Evolutionary conservation across 1,139 yeast species (phyloP), one percentile per base, ranked within the genome.

Genomic region (Debaryomyces udenii): DNA sequence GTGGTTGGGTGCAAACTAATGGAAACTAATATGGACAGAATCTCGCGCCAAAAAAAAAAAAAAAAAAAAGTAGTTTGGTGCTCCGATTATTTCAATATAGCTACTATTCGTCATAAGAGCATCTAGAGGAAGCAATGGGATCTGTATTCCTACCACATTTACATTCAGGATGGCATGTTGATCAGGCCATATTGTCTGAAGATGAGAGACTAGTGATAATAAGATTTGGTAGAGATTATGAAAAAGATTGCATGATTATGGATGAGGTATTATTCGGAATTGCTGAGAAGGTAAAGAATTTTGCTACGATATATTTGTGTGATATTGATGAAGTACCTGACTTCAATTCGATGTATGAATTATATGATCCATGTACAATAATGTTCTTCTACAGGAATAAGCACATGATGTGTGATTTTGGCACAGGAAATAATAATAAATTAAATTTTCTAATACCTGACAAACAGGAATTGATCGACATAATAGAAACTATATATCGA

Each of bases 331-430:
- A 83, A 52, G 99, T 94, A 1, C 86, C 93, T 0, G 99, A 91
- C 53, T 93, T 93, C 65, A 91, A 90, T 61, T 76, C 69, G 55
- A 90, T 93, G 94, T 93, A 93, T 62, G 98, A 93, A 61, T 67
- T 93, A 43, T 88, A 85, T 57, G 97, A 89, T 50, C 95, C 96
- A 23, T 81, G 87, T 74, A 83, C 96, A 37, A 74, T 93, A 41
- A 93, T 93, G 98, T 91, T 93, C 59, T 93, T 93, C 61, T 89
- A 79, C 65, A 71, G 96, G 41, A 93, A 93, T 66, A 91, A 90
- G 61, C 99, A 93, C 61, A 91, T 94, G 96, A 81, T 91, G 89
- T 88, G 96, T 65, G 99, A 93, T 68, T 90, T 90, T 63, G 99
- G 99, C 2, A 93, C 99, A 0, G 99, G 99, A 31, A 89, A 93